phyloP scores from a whole-genome alignment of 768 basidiomycete genomes.

The Coprinellus micaceus region DNA sequence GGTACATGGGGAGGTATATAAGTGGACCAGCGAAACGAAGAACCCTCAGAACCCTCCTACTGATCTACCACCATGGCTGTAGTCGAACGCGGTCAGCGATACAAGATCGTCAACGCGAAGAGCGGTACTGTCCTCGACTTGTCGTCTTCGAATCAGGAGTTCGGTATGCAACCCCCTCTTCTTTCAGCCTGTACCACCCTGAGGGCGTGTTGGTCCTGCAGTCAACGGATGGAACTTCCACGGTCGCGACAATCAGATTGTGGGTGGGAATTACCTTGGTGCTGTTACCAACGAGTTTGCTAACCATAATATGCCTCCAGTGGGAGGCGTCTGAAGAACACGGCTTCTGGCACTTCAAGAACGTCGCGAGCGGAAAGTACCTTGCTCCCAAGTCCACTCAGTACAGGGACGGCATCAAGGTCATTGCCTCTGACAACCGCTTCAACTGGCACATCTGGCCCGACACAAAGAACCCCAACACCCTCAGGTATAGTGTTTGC shows the following conservation, averaged over 20 bases:
- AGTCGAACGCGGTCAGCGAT: constrained; percentile 35
- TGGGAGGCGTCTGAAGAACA: not conserved
- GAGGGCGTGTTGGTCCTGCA: constrained; percentile 12
- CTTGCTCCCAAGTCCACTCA: constrained; percentile 32
- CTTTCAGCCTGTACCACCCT: not conserved
- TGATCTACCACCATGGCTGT: not conserved
- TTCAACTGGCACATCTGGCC: constrained; percentile 49
- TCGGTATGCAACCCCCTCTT: constrained; percentile 30
- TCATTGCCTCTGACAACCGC: constrained; percentile 34
- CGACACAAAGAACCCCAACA: constrained; percentile 34
- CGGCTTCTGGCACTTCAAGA: constrained; percentile 40
- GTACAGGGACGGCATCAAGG: constrained; percentile 33
- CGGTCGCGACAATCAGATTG: constrained; percentile 43
- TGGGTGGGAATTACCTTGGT: not conserved
- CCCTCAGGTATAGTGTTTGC: constrained; percentile 38
- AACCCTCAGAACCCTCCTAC: not conserved
- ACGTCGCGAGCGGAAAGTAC: constrained; percentile 37
- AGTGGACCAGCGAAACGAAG: not conserved
- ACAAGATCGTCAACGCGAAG: constrained; percentile 50
- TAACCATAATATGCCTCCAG: not conserved
- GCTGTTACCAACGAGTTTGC: not conserved
- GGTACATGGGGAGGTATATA: not conserved
- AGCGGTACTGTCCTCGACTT: constrained; percentile 52
- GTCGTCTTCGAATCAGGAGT: constrained; percentile 46
- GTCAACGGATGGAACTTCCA: constrained; percentile 49